phyloP scores from a whole-genome alignment of 306 rosid genomes.

The Dalbergia cochinchinensis region DNA sequence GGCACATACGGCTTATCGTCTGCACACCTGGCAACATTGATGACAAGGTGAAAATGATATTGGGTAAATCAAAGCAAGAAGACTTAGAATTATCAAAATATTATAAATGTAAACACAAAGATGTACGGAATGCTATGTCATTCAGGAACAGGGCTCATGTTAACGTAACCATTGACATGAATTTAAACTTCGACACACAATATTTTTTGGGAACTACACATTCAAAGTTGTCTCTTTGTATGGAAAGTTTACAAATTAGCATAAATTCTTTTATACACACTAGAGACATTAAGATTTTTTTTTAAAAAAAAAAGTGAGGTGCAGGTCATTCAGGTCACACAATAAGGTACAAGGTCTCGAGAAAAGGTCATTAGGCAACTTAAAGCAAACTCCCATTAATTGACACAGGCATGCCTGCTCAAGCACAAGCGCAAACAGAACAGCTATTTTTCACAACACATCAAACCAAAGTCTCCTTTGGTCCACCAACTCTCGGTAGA shows the following conservation, averaged over 20 bases:
- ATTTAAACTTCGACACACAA: background rate
- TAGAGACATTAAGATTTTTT: background rate
- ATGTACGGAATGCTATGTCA: too few relatives aligned
- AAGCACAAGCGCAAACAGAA: too few relatives aligned
- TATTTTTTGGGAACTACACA: background rate
- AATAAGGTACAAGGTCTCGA: too few relatives aligned
- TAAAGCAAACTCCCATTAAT: background rate
- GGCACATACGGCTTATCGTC: conserved; percentile 25
- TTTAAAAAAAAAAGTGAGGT: background rate
- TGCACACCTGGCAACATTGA: background rate
- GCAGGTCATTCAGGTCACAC: background rate
- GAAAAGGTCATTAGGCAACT: too few relatives aligned
- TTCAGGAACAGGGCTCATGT: background rate
- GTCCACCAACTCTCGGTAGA: background rate
- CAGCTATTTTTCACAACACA: too few relatives aligned
- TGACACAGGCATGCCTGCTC: too few relatives aligned
- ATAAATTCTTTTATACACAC: background rate
- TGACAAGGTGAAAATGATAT: conserved; percentile 4
- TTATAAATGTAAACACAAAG: background rate
- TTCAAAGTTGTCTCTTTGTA: background rate
- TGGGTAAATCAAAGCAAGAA: conserved; percentile 1
- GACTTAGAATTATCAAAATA: background rate
- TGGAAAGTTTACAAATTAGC: background rate
- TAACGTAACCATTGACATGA: background rate
- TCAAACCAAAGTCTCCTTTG: too few relatives aligned